phyloP scores from a whole-genome alignment of 306 rosid genomes.

The Senna siamea region DNA sequence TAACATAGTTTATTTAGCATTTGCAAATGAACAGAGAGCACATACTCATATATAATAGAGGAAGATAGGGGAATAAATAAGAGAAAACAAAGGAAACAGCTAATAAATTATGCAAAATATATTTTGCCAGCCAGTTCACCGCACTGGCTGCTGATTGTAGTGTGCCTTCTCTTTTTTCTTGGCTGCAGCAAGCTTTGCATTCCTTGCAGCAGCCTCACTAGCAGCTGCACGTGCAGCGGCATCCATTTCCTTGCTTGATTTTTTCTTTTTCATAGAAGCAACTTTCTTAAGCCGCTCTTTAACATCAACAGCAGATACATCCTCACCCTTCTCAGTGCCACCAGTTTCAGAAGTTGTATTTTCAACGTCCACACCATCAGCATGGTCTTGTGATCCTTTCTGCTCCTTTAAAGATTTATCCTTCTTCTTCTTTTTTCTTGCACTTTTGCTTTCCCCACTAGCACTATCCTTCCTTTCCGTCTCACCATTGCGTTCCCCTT shows the following conservation, averaged over 20 bases:
- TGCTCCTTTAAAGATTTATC: conserved; percentile 68
- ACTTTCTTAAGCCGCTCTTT: conserved; percentile 79
- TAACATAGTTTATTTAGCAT: conserved; percentile 54
- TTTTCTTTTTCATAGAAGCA: conserved; percentile 73
- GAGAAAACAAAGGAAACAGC: conserved; percentile 30
- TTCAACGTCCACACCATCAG: conserved; percentile 41
- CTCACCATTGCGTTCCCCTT: conserved; percentile 44
- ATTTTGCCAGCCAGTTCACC: conserved; percentile 51
- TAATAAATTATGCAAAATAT: conserved; percentile 25
- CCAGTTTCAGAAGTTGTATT: conserved; percentile 45
- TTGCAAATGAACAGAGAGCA: conserved; percentile 51
- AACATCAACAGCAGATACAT: conserved; percentile 56
- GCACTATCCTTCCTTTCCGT: conserved; percentile 60
- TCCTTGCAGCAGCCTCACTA: conserved; percentile 76
- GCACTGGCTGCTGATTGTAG: conserved; percentile 79
- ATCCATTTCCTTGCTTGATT: conserved; percentile 79
- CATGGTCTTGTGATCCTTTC: conserved; percentile 60
- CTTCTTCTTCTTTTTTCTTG: conserved; percentile 81
- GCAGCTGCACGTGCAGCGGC: conserved; percentile 79
- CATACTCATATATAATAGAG: conserved; percentile 52
- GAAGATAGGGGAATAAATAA: conserved; percentile 33
- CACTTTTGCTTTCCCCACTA: conserved; percentile 61
- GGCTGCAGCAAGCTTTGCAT: conserved; percentile 67
- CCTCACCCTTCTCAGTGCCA: conserved; percentile 58
- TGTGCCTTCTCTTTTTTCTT: conserved; percentile 81